Base-by-base conservation (phyloP, 2,329 filamentous ascomycete species). In the Ceratocystis diversiconidia region DNA sequence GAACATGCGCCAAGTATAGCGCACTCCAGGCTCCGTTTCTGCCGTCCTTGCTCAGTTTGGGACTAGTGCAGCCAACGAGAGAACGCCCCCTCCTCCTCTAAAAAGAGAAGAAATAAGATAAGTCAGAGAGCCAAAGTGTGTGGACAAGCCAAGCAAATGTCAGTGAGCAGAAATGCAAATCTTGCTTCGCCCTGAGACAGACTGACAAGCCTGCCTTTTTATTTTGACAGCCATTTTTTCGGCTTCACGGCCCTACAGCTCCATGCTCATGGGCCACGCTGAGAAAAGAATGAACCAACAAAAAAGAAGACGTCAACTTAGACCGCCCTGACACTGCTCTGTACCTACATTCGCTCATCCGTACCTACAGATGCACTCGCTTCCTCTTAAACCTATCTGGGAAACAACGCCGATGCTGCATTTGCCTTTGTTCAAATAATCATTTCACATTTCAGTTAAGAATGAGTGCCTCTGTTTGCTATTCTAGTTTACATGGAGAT, bases 381-480 rank as follows among this genome's bases (percentile, higher is more conserved):
- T 19, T 30, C 44, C 17, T 36, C 57, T 65, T 65, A 65, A 65
- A 62, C 64, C 64, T 55, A 62, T 62, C 64, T 60, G 61, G 64
- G 64, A 65, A 65, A 60, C 64, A 59, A 43, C 46, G 36, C 64
- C 59, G 59, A 63, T 50, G 43, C 60, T 36, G 10, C 28, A 22
- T 19, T 15, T n/a, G 22, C 19, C 30, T 62, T 19, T 25, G 12
- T 15, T 10, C 22, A 2, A 28, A 25, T 15, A 41, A 15, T 12
- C 36, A 41, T 41, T 12, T 41, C 10, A 12, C 36, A 12, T 41
- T 12, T 41, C 36, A 4, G 36, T 10, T 41, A 12, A 52, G 48
- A 25, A 6, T 25, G 8, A 4, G 22, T 52, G 19, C 12, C 12
- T 52, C 48, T 25, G 22, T 28, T 25, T 15, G 48, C 10, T 25